Evolutionary conservation across 2,329 filamentous ascomycete genomes (phyloP).

Genomic region (Diplodia seriata): DNA sequence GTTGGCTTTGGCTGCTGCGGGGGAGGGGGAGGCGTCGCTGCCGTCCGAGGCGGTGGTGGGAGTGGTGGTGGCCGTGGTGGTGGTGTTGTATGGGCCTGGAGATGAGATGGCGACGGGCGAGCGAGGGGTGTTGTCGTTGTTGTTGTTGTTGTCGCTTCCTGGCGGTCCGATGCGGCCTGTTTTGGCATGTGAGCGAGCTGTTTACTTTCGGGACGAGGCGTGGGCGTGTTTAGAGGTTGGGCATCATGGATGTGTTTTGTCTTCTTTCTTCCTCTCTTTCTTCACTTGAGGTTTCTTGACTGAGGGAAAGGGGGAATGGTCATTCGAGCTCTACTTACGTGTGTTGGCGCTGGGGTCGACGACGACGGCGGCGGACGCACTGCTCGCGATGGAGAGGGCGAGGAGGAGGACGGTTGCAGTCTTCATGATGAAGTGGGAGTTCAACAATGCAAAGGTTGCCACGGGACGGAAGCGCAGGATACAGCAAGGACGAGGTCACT

Average conservation of each 20-base stretch:
- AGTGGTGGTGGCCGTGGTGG: background rate
- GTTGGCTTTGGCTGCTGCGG: too few species aligned
- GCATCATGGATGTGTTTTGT: background rate
- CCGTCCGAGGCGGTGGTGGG: background rate
- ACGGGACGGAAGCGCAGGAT: too few species aligned
- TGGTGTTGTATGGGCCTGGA: background rate
- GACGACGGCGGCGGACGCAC: slow-evolving; percentile 10
- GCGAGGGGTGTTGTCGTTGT: background rate
- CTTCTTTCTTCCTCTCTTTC: background rate
- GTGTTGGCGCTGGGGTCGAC: slow-evolving; percentile 6
- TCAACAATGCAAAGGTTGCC: background rate
- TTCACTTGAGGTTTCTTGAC: background rate
- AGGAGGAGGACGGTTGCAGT: slow-evolving; percentile 10
- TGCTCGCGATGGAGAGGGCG: slow-evolving; percentile 21
- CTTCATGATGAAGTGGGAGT: slow-evolving; percentile 5
- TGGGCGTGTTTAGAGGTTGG: background rate
- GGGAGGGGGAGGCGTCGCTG: background rate
- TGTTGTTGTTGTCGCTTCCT: background rate
- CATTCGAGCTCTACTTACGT: background rate
- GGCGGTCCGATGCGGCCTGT: slow-evolving; percentile 22
- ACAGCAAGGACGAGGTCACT: background rate
- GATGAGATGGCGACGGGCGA: background rate
- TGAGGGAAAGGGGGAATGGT: background rate
- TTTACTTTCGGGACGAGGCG: background rate
- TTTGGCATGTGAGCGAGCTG: background rate